Conservation (phyloP, 352 stramenopile species). For the Phytophthora foliorum region DNA sequence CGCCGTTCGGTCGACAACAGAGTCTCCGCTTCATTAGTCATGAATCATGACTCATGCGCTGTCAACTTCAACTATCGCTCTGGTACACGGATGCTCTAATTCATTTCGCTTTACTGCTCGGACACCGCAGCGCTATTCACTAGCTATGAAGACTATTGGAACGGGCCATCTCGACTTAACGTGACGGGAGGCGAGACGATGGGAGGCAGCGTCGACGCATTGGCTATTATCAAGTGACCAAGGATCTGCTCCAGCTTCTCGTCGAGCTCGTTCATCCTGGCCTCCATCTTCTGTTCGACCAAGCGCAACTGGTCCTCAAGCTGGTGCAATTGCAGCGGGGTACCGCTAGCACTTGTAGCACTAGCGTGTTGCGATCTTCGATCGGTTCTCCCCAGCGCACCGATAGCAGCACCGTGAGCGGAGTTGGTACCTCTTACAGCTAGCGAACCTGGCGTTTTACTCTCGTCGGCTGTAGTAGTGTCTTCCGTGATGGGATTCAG, state of each 20-base stretch:
- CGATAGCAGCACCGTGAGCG: background rate
- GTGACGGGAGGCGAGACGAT: conserved; percentile 5
- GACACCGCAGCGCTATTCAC: too few relatives aligned
- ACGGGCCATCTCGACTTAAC: conserved; percentile 16
- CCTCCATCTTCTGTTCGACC: conserved; percentile 46
- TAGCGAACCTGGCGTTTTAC: conserved; percentile 6
- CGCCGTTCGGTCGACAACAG: background rate
- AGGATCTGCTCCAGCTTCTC: conserved; percentile 48
- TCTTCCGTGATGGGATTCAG: conserved; percentile 31
- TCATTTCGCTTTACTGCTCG: background rate
- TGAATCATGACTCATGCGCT: conserved; percentile 9
- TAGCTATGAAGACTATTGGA: conserved; percentile 4
- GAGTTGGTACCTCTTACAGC: too few relatives aligned
- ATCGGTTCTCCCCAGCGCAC: conserved; percentile 12
- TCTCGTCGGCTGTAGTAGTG: conserved; percentile 11
- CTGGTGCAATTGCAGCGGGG: conserved; percentile 28
- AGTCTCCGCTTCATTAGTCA: too few relatives aligned
- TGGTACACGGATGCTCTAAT: conserved; percentile 1
- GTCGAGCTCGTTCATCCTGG: conserved; percentile 34
- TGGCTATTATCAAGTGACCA: conserved; percentile 12
- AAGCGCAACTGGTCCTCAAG: conserved; percentile 31
- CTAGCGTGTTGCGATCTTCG: conserved; percentile 23
- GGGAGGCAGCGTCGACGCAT: conserved; percentile 12
- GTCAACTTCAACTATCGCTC: conserved; percentile 9
- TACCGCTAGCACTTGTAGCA: background rate